Evolutionary conservation across 768 basidiomycete species (phyloP).

Genomic region (Trametes coccinea): DNA sequence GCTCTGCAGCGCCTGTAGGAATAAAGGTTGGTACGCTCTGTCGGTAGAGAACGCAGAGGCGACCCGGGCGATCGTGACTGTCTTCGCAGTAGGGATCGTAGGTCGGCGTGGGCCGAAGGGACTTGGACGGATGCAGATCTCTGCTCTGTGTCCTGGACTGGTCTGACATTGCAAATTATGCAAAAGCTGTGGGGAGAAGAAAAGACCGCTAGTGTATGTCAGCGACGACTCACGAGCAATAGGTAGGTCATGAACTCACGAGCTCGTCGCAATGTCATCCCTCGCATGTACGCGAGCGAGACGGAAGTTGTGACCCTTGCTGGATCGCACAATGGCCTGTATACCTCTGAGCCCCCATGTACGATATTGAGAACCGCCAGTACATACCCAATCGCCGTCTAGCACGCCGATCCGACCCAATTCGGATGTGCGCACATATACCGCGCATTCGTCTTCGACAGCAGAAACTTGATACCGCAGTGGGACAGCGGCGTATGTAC

Average conservation of each 20-base stretch:
- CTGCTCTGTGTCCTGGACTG: neutral
- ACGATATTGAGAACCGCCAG: neutral
- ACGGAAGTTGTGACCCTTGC: constrained; percentile 40
- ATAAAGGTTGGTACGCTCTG: constrained; percentile 60
- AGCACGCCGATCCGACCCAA: constrained; percentile 66
- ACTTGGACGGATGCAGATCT: constrained; percentile 42
- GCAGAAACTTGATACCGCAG: constrained; percentile 37
- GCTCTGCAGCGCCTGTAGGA: constrained; percentile 58
- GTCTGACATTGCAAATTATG: constrained; percentile 18
- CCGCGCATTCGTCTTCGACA: constrained; percentile 49
- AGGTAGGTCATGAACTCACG: constrained; percentile 3
- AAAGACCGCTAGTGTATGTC: constrained; percentile 10
- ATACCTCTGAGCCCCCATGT: constrained; percentile 7
- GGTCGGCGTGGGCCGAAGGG: constrained; percentile 63
- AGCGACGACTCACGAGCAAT: neutral
- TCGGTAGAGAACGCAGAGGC: constrained; percentile 71
- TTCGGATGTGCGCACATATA: constrained; percentile 65
- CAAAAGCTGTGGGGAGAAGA: constrained; percentile 21
- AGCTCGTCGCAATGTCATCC: constrained; percentile 34
- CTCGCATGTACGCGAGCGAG: constrained; percentile 59
- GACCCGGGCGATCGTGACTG: constrained; percentile 77
- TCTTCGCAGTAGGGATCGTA: constrained; percentile 64
- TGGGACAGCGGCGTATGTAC: constrained; percentile 27
- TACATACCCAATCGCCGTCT: constrained; percentile 75
- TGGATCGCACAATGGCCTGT: constrained; percentile 55